These are phyloP conservation scores for Penicillium polonicum DNA, from an alignment of 2,329 filamentous ascomycete species.

Conservation along the genomic window DNA sequence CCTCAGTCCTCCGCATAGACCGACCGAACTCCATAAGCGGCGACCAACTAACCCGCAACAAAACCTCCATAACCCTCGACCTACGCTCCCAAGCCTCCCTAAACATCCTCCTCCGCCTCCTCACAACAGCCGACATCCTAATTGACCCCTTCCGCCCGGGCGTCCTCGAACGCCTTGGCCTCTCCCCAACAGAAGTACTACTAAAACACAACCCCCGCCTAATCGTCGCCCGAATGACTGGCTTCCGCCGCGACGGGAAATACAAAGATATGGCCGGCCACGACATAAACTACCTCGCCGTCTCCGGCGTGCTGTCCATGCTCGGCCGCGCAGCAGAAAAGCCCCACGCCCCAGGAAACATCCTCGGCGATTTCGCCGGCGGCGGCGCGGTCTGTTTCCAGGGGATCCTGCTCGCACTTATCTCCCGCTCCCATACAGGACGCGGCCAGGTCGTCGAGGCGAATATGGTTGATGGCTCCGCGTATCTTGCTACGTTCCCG, in stretches of 20 bases:
- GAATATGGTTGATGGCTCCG: constrained; percentile 92
- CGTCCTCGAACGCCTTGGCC: constrained; percentile 78
- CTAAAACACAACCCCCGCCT: constrained; percentile 68
- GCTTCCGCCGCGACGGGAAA: constrained; percentile 81
- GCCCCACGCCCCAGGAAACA: constrained; percentile 77
- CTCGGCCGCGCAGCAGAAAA: constrained; percentile 68
- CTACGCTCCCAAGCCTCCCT: constrained; percentile 67
- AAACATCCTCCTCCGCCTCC: constrained; percentile 64
- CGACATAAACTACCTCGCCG: constrained; percentile 94
- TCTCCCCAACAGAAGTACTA: constrained; percentile 68
- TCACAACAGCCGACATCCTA: constrained; percentile 67
- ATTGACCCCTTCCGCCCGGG: constrained; percentile 94
- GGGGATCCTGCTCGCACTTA: constrained; percentile 76
- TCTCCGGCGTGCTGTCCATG: constrained; percentile 74
- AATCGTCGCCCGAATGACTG: constrained; percentile 82
- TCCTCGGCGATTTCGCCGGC: constrained; percentile 88
- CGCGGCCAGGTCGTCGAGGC: constrained; percentile 86
- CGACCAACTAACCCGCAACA: constrained; percentile 78
- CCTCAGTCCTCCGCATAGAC: constrained; percentile 83
- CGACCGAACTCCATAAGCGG: constrained; percentile 54
- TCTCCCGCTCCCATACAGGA: constrained; percentile 64
- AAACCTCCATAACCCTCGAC: constrained; percentile 76
- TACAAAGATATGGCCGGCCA: constrained; percentile 89
- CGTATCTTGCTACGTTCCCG: constrained; percentile 76
- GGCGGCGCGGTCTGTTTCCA: constrained; percentile 80